phyloP scores from a whole-genome alignment of 1,139 yeast genomes.

The Candida sojae region DNA sequence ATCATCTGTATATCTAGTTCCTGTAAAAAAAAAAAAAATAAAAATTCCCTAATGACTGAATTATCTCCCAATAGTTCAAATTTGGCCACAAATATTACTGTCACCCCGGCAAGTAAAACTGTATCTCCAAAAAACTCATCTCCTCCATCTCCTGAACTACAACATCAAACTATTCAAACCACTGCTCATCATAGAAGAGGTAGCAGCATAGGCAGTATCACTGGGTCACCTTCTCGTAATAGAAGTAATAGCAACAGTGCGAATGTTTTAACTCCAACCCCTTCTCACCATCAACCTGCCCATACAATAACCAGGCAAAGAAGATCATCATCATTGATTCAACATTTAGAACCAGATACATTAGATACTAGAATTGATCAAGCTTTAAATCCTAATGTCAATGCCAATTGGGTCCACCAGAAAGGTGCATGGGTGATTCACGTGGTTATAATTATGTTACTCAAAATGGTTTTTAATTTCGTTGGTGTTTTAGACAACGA shows the following conservation, averaged over 20 bases:
- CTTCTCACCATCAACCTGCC: constrained; percentile 27
- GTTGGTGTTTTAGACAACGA: constrained; percentile 72
- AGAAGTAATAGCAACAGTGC: constrained; percentile 12
- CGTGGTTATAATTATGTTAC: constrained; percentile 71
- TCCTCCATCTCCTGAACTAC: neutral
- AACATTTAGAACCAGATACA: constrained; percentile 90
- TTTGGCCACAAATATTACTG: neutral
- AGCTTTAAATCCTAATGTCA: constrained; percentile 81
- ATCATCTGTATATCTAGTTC: neutral
- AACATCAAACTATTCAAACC: neutral
- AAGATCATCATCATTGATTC: constrained; percentile 58
- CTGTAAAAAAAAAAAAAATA: too few relatives aligned
- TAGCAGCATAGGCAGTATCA: constrained; percentile 3
- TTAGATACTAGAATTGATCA: constrained; percentile 93
- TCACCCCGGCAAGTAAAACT: constrained; percentile 1
- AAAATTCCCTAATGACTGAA: neutral
- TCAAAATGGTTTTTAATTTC: constrained; percentile 76
- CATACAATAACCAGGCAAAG: constrained; percentile 40
- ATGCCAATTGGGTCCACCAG: constrained; percentile 94
- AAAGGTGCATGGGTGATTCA: constrained; percentile 97
- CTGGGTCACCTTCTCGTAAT: constrained; percentile 11
- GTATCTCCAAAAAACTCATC: neutral
- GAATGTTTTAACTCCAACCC: constrained; percentile 24
- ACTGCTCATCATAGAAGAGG: constrained; percentile 3
- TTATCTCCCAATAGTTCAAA: neutral